Percentiles rank a stretch among this genome's conserved stretches.
Evolutionary conservation across 2,329 filamentous ascomycete species (phyloP).

Genomic region (Monosporascus sp.): DNA sequence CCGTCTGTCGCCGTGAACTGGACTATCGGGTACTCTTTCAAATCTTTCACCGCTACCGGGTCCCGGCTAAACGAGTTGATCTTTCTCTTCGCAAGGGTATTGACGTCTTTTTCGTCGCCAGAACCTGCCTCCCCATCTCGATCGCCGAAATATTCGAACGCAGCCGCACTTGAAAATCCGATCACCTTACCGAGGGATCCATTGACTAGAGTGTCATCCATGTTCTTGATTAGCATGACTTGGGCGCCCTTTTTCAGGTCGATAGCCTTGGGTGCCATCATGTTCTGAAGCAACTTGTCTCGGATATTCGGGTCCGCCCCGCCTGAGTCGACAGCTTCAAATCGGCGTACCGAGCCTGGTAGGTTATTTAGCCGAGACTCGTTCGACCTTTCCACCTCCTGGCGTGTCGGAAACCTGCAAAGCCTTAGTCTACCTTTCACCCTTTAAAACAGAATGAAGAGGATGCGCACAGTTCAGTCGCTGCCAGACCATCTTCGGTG

Average conservation of each 20-base stretch:
- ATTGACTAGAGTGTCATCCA: slow-evolving; percentile 91
- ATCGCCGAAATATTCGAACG: slow-evolving; percentile 29
- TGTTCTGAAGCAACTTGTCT: slow-evolving; percentile 76
- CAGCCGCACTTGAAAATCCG: slow-evolving; percentile 59
- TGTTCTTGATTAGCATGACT: slow-evolving; percentile 99
- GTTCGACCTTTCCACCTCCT: slow-evolving; percentile 87
- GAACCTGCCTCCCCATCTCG: slow-evolving; percentile 33
- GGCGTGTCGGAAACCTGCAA: slow-evolving; percentile 72
- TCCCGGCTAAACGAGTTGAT: slow-evolving; percentile 46
- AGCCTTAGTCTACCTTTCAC: slow-evolving; percentile 15
- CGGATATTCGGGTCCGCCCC: slow-evolving; percentile 55
- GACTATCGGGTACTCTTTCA: slow-evolving; percentile 72
- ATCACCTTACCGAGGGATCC: slow-evolving; percentile 85
- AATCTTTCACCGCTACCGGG: slow-evolving; percentile 38
- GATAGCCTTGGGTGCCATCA: slow-evolving; percentile 83
- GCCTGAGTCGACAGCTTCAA: slow-evolving; percentile 70
- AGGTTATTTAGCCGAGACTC: slow-evolving; percentile 65
- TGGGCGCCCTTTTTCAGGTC: slow-evolving; percentile 87
- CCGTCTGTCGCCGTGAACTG: slow-evolving; percentile 78
- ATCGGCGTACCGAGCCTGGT: slow-evolving; percentile 62
- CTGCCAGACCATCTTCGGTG: slow-evolving; percentile 69
- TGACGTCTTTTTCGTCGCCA: slow-evolving; percentile 36
- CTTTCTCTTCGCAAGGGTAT: slow-evolving; percentile 45
- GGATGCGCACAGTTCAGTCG: slow-evolving; percentile 69
- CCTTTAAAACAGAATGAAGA: not conserved